Evolutionary conservation across 225 moss, liverwort and hornwort genomes (phyloP), one percentile per base, ranked within the genome.

Genomic region (Physcomitrium patens): DNA sequence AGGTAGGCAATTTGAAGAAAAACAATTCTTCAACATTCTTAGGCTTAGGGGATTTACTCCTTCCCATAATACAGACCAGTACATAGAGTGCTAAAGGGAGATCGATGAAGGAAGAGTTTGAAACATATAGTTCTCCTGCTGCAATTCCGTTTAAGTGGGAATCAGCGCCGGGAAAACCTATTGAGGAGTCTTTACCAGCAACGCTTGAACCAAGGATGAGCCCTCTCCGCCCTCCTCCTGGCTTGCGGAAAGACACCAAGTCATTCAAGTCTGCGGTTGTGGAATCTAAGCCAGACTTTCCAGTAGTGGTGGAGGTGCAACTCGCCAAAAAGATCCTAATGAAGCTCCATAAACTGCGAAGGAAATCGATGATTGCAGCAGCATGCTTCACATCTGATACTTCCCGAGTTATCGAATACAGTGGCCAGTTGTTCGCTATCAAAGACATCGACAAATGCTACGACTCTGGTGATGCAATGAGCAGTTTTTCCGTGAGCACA

Each of bases 141-240:
- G 53, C 83, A 47, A 68, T 86, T 31, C 77, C 86, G 3, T 86
- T 77, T 47, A 86, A 86, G 60, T 86, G 86, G 86, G 86, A 86
- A 80, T 78, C 71, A 54, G 78, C 75, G 49, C 86, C 83, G 11
- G 86, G 86, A 1, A 86, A 63, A 55, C 83, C 86, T 1, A 76
- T 80, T 43, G 72, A 70, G 64, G 60, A 75, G 68, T 63, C 75
- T 37, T 26, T 54, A 23, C 18, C 67, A 12, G 20, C 74, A 0
- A 64, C 13, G 54, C 44, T 60, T 11, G 63, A 41, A 62, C n/a
- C 72, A 53, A 71, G 83, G 67, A 57, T 9, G 63, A 77, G 68
- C 55, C 87, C 81, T 18, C 84, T 87, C 62, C 81, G 78, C 23
- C 87, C 87, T 62, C 87, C 87, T 71, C 87, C 87, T 2, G 84